Base-by-base conservation (phyloP, 2,329 filamentous ascomycete species). In the Ilyonectria destructans region DNA sequence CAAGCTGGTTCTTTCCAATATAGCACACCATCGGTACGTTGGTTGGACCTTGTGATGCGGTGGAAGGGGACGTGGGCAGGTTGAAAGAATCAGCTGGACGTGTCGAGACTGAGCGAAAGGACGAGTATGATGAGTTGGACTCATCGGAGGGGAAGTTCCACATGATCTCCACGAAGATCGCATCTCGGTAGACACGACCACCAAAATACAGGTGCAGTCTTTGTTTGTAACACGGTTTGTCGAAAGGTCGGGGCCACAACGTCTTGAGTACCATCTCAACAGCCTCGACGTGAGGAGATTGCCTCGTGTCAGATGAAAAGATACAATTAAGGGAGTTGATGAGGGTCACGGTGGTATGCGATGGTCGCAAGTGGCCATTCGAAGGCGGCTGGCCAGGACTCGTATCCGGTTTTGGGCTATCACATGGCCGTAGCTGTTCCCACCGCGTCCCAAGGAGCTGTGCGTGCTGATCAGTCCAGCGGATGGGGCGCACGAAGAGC, bases 401-500 rank as follows among this genome's bases (percentile, higher is more conserved):
- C 15, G 76, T 73, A 13, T 69, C 69, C 1, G 86, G 85, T 2
- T 81, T 73, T 2, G 85, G 85, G 6, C 77, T 82, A 40, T 79
- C 78, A 73, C 84, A 82, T 6, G 82, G 74, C 17, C 84, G 81
- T 15, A 82, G 79, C 71, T 84, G 79, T 26, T 78, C 67, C 77
- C 88, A 90, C 48, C 77, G 77, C n/a, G 81, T 85, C 26, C 82
- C 83, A 6, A 90, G 84, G 2, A 89, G 77, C 49, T 80, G 75
- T 10, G 81, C 73, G 67, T 90, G 88, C 1, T 81, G 64, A 61
- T 89, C 87, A n/a, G 85, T 89, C 88, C 88, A 90, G 74, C 82
- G 84, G 52, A 89, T 84, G 2, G 88, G 88, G 31, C 84, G 82
- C 55, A 87, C 78, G 66, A 85, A 89, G 21, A 90, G 85, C 0